Evolutionary conservation across 2,329 filamentous ascomycete genomes (phyloP), one percentile per base, ranked within the genome.

Genomic region (Escovopsis sp.): DNA sequence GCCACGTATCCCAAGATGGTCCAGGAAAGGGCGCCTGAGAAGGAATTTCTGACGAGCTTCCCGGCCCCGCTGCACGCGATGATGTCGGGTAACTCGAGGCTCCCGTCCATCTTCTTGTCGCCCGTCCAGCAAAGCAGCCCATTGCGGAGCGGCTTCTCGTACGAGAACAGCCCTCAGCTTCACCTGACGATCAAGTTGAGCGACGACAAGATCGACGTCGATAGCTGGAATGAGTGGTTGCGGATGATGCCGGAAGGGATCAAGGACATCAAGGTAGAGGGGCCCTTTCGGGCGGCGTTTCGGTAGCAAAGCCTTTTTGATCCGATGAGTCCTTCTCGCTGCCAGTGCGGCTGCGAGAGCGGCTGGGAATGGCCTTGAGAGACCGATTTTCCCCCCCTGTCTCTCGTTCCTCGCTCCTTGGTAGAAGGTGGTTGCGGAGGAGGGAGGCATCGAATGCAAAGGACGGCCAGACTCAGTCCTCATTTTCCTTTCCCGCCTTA

Each of bases 181-280:
- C 64, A 62, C 35, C 47, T 75, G 7, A 65, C 62, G 9, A 60
- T 74, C 36, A 58, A 62, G 18, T 50, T 74, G 29, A 58, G 59
- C 3, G 68, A 71, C 28, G 66, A 69, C 17, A 58, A 59, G 21
- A 52, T 70, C 39, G 63, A 69, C 40, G 48, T 65, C 35, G 68
- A 73, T 34, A 63, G 54, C 36, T 72, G 70, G 69, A 57, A 63
- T 36, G 69, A 74, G 45, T 74, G 70, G 68, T 50, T 75, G 41
- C 63, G 70, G 16, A 55, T 68, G 46, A 68, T 74, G 61, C 70
- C 70, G 2, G 67, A 71, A 38, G 64, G 67, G 7, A 62, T 73
- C 43, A 63, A 57, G 43, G 68, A 72, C 39, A 57, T 72, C 37
- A 68, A 65, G 49, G 61, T 72, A 30, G 68, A 73, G 17, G 65